Evolutionary conservation across 768 basidiomycete genomes (phyloP).

Genomic region (Leucosporidium yakuticum): DNA sequence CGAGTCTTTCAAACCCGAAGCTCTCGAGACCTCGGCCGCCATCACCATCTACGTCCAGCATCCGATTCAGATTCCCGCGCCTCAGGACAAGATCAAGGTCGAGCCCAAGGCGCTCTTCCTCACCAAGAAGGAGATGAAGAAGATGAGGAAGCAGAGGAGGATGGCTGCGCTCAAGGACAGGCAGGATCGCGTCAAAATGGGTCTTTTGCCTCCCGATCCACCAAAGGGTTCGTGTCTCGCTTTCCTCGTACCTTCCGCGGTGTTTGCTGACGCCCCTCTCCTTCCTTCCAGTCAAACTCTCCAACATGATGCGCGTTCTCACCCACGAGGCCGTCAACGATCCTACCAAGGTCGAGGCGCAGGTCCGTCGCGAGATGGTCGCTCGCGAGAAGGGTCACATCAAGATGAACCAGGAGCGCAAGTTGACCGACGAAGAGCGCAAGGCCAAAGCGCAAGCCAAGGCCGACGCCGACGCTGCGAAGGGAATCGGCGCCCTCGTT

Average conservation of each 20-base stretch:
- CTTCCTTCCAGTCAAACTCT: constrained; percentile 65
- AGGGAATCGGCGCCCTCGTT: constrained; percentile 71
- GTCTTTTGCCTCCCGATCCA: constrained; percentile 85
- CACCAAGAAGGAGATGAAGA: constrained; percentile 88
- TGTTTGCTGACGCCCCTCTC: neutral
- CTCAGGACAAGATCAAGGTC: constrained; percentile 72
- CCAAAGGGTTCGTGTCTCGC: constrained; percentile 66
- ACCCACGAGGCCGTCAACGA: constrained; percentile 96
- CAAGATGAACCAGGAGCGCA: constrained; percentile 86
- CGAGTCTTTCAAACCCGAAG: constrained; percentile 40
- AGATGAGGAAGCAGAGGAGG: constrained; percentile 83
- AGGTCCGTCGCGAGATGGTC: constrained; percentile 86
- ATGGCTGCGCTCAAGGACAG: constrained; percentile 88
- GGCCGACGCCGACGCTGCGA: constrained; percentile 80
- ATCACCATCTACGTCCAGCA: constrained; percentile 91
- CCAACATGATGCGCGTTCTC: constrained; percentile 95
- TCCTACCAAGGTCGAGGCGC: constrained; percentile 93
- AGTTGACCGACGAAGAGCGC: constrained; percentile 83
- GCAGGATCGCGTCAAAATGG: constrained; percentile 91
- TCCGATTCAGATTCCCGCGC: constrained; percentile 90
- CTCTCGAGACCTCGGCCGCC: constrained; percentile 50
- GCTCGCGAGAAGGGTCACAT: constrained; percentile 83
- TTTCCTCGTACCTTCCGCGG: neutral
- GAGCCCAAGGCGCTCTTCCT: constrained; percentile 80
- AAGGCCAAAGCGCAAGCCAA: constrained; percentile 79